phyloP scores from a whole-genome alignment of 2,329 filamentous ascomycete species.

The Penicillium sp. region DNA sequence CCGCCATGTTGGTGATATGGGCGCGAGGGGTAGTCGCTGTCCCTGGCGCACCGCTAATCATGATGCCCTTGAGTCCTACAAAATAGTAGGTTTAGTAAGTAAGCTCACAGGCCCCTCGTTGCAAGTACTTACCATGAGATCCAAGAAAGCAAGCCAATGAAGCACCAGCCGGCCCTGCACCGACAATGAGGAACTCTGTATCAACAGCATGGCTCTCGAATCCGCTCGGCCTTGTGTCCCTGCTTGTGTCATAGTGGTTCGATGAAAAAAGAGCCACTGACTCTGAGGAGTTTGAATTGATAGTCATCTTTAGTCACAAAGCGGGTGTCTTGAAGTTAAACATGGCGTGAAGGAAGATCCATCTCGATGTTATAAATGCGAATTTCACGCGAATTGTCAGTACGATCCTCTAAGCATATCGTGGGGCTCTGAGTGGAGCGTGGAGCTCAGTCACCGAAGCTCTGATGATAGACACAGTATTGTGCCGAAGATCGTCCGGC shows the following conservation, averaged over 20 bases:
- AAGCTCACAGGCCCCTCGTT: no score
- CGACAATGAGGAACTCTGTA: neutral
- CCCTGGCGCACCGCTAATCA: constrained; percentile 49
- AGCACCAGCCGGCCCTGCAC: constrained; percentile 4
- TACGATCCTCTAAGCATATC: neutral
- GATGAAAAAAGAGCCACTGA: neutral
- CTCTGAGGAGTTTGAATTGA: neutral
- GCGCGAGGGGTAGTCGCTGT: constrained; percentile 57
- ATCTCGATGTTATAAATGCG: neutral
- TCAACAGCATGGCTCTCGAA: neutral
- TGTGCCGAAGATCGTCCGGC: neutral
- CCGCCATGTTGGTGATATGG: constrained; percentile 59
- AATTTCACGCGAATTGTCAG: neutral
- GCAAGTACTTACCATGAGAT: neutral
- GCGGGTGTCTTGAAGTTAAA: rapidly evolving
- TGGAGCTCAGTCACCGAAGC: neutral
- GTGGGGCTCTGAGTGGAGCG: no score
- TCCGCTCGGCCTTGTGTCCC: neutral
- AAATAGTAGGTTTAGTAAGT: neutral
- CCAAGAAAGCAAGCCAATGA: neutral
- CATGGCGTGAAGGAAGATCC: neutral
- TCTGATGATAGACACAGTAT: neutral
- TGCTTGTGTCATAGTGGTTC: neutral
- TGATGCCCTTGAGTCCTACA: constrained; percentile 42
- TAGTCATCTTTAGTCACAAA: neutral